Base-by-base conservation (phyloP, 306 rosid species). In the Echinosophora koreensis region DNA sequence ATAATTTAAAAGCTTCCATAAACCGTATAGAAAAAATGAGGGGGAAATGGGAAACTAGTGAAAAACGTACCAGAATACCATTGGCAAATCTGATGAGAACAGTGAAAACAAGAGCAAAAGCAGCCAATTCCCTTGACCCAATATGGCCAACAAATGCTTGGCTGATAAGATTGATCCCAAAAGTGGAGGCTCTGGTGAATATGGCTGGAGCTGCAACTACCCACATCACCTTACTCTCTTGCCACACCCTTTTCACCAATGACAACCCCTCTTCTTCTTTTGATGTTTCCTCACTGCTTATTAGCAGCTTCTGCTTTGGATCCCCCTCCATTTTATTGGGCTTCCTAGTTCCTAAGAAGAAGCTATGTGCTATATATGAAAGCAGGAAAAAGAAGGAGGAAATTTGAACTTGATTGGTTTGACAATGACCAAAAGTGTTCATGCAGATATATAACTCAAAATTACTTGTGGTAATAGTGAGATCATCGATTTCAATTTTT, bases 71-170 rank as follows among this genome's bases (percentile, higher is more conserved):
- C 81, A 88, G 16, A 46, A 88, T 27, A 15, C 91, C 89, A 57
- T 83, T 85, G 5, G n/a, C 77, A 1, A 88, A 88, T 6, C 91
- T 77, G 0, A 86, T 2, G 2, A 83, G 50, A 44, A 85, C 61
- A 50, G 84, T 83, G 77, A 75, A 72, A 0, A 78, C 84, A 13
- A 88, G 81, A 34, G 91, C 79, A 81, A 15, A 88, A 2, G 89
- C 89, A 18, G 91, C 91, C 0, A 88, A 83, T 49, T 85, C 83
- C 16, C 27, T 66, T 1, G 86, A 66, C 6, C 84, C 78, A 47
- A 88, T 76, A 63, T 88, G 91, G 4, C 91, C 89, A 4, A 83
- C 7, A 69, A 88, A 88, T 2, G 79, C 71, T 37, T 88, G 91
- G 27, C 77, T 85, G 2, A 85, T 85, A 14, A 85, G 55, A 27